Base-by-base conservation (phyloP, 805 yeast species). In the Yarrowia divulgata region DNA sequence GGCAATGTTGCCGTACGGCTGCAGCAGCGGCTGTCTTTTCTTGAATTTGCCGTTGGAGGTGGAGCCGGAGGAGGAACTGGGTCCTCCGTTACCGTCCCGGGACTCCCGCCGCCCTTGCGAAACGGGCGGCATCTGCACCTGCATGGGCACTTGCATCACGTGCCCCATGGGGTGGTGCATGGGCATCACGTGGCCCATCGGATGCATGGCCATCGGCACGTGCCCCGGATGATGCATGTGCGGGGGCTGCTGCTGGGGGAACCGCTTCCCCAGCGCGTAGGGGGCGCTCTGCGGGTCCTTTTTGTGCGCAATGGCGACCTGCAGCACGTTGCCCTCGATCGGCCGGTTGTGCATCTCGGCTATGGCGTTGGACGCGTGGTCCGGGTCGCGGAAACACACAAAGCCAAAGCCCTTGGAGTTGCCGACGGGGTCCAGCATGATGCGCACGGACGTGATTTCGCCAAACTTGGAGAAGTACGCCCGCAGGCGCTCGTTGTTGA, bases 321-420 rank as follows among this genome's bases (percentile, higher is more conserved):
- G 83, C 67, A 89, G 79, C 73, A 79, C 81, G 73, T 84, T 85
- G 62, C 87, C 88, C 72, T 74, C 72, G 69, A 86, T 75, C 70
- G 81, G 83, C 72, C 80, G 80, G 72, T 87, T 88, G 76, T 84
- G 85, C 85, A 85, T 88, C 67, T 84, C 88, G 57, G 85, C 84
- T 69, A 89, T 86, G 16, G 96, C 94, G 74, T 83, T 81, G 62
- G 86, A 84, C 8, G 96, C 95, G 74, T 87, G 85, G 62, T 85
- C 80, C 69, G 90, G 88, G 71, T 80, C 80, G 74, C 86, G 87
- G 75, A 84, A 91, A 78, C 92, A 90, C 68, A 90, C 91, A 80
- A 91, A 91, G 55, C 95, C 96, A 76, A 89, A 91, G 23, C 95
- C 93, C 76, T 87, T 85, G 29, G 94, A 89, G 70, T 81, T 81